These are phyloP conservation scores for Hericium coralloides DNA, from an alignment of 768 basidiomycete genomes.

Conservation along the genomic window DNA sequence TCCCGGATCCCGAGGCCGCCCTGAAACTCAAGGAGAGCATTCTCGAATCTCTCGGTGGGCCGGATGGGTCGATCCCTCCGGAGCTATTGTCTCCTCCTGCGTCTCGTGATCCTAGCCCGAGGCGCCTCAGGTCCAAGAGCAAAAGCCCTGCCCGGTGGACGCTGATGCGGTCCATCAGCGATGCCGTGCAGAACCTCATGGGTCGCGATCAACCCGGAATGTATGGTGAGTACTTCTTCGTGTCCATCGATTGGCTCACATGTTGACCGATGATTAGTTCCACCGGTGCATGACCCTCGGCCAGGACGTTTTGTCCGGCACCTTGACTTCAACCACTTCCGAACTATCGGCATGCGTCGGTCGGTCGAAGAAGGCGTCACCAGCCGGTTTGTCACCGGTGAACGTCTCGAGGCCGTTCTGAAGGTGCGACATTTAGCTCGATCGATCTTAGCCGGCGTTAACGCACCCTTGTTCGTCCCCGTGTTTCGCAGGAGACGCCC, in stretches of 20 bases:
- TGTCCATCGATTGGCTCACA: constrained; percentile 3
- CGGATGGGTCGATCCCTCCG: constrained; percentile 62
- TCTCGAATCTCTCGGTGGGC: constrained; percentile 40
- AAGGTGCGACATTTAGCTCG: constrained; percentile 40
- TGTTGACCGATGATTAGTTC: constrained; percentile 35
- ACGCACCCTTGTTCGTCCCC: neutral
- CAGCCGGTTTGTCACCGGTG: constrained; percentile 89
- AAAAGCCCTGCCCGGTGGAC: constrained; percentile 81
- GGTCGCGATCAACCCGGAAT: constrained; percentile 55
- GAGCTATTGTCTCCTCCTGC: constrained; percentile 73
- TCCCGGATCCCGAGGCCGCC: constrained; percentile 10
- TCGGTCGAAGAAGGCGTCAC: constrained; percentile 84
- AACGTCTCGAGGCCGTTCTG: constrained; percentile 68
- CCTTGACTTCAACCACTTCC: constrained; percentile 93
- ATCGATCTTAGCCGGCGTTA: neutral
- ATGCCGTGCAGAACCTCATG: constrained; percentile 67
- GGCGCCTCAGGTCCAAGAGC: constrained; percentile 66
- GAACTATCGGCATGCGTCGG: constrained; percentile 92
- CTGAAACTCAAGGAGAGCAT: constrained; percentile 37
- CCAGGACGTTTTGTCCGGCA: constrained; percentile 78
- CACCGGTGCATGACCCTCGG: constrained; percentile 57
- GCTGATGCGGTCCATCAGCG: constrained; percentile 67
- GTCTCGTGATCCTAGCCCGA: constrained; percentile 78
- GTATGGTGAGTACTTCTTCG: constrained; percentile 45
- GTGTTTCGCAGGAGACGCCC: constrained; percentile 65